Percentiles rank a stretch among this genome's conserved stretches.
Evolutionary conservation across 2,329 filamentous ascomycete species (phyloP).

Genomic region (Lachnellula subtilissima): DNA sequence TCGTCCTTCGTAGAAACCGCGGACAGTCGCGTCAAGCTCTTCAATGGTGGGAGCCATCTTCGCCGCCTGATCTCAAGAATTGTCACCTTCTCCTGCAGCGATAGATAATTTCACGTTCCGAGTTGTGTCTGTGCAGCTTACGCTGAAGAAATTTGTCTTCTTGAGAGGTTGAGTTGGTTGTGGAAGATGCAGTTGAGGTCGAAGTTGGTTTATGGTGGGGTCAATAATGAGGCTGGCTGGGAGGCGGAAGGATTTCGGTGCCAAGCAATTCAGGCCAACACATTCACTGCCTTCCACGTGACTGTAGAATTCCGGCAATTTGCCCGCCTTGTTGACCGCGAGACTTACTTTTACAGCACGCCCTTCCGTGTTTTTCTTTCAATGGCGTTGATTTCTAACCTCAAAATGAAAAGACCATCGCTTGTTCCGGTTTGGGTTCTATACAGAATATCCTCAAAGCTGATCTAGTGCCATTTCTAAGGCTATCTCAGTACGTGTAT

Average conservation of each 20-base stretch:
- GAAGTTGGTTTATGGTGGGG: constrained; percentile 12
- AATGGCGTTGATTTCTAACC: too few relatives aligned
- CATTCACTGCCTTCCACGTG: neutral
- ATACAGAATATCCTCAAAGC: too few relatives aligned
- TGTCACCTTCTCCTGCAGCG: constrained; percentile 22
- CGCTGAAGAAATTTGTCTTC: constrained; percentile 20
- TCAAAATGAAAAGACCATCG: too few relatives aligned
- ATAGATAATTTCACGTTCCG: constrained; percentile 15
- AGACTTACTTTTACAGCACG: too few relatives aligned
- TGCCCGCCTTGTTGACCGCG: too few relatives aligned
- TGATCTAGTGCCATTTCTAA: too few relatives aligned
- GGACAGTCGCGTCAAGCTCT: constrained; percentile 95
- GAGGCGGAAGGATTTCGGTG: neutral
- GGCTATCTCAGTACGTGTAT: too few relatives aligned
- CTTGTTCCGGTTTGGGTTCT: too few relatives aligned
- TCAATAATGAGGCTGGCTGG: constrained; percentile 7
- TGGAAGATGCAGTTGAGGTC: constrained; percentile 18
- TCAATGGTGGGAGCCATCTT: constrained; percentile 71
- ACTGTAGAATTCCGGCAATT: too few relatives aligned
- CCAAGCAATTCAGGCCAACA: neutral
- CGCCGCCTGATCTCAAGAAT: constrained; percentile 28
- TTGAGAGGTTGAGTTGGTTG: constrained; percentile 14
- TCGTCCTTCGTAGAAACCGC: constrained; percentile 94
- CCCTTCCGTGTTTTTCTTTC: too few relatives aligned
- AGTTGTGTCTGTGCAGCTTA: constrained; percentile 21